Base-by-base conservation (phyloP, 2,329 filamentous ascomycete species). In the Aschersonia sp. region DNA sequence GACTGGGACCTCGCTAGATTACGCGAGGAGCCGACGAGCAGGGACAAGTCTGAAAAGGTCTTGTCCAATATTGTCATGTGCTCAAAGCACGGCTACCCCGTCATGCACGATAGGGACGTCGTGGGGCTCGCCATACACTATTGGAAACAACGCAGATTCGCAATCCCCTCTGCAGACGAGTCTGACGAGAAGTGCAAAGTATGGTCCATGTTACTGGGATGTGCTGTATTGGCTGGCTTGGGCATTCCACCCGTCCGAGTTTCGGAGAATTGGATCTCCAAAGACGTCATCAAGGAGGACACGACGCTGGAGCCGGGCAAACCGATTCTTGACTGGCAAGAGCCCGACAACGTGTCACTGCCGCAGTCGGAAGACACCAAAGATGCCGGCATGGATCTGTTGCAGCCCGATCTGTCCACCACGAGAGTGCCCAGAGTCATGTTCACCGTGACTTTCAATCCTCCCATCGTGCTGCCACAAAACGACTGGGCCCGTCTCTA, bases 91-190 rank as follows among this genome's bases (percentile, higher is more conserved):
- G 86, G 86, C 2, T 72, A 72, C 31, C 85, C 86, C 0, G 67
- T 73, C 31, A 84, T 91, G 75, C 84, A 92, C 62, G 73, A 74
- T 10, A 71, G 78, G 46, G 73, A 74, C 29, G 75, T 74, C 45
- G 67, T 91, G 30, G 87, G 87, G 1, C 65, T 91, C 48, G 78
- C 76, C 45, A 56, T 92, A 40, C 82, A 88, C 53, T 94, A 91
- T 61, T 92, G 86, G 86, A 82, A 78, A 61, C 74, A 82, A 55
- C 68, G 71, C 48, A 71, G 76, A 44, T 69, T 74, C 44, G 61
- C 78, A 12, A 64, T 59, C 3, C 61, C 62, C 5, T 59, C 56
- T 2, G 62, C 54, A 44, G 61, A 63, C 44, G 59, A 63, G 20
- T 61, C 67, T 32, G 60, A 68, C 20, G 43, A 68, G 5, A 59